Evolutionary conservation across 2,329 filamentous ascomycete species (phyloP).

Genomic region (Monosporascus ibericus): DNA sequence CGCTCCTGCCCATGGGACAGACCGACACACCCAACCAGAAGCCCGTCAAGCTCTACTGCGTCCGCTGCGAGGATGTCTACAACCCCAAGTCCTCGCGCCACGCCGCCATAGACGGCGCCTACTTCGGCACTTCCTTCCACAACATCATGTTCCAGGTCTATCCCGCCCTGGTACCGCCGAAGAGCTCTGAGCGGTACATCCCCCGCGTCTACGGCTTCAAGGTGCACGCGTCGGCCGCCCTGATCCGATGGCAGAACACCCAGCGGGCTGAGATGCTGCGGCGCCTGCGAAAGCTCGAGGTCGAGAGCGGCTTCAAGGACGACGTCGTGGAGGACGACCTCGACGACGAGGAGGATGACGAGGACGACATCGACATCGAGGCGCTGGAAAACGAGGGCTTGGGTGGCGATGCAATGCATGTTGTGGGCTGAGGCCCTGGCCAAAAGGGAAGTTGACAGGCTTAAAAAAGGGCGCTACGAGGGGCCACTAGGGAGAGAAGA

Average conservation of each 20-base stretch:
- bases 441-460: neutral
- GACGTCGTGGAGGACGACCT: slow-evolving; percentile 60
- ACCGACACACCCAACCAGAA: slow-evolving; percentile 83
- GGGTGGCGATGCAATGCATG: slow-evolving; percentile 23
- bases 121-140: slow-evolving; percentile 97
- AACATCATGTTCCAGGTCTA: slow-evolving; percentile 99
- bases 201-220: slow-evolving; percentile 93
- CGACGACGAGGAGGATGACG: slow-evolving; percentile 45
- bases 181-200: slow-evolving; percentile 79
- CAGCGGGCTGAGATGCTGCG: slow-evolving; percentile 77
- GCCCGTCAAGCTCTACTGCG: slow-evolving; percentile 94
- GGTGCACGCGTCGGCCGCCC: slow-evolving; percentile 80
- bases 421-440: slow-evolving; percentile 16
- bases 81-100: slow-evolving; percentile 95
- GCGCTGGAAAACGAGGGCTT: slow-evolving; percentile 8
- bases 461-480: neutral
- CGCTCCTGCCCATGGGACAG: slow-evolving; percentile 89
- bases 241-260: slow-evolving; percentile 85
- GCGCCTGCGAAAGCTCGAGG: slow-evolving; percentile 61
- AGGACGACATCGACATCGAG: slow-evolving; percentile 31
- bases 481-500: too few species aligned
- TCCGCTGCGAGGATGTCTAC: slow-evolving; percentile 96
- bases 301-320: slow-evolving; percentile 77
- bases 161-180: slow-evolving; percentile 78
- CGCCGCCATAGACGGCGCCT: slow-evolving; percentile 91